Base-by-base conservation (phyloP, 2,329 filamentous ascomycete genomes). In the Arthrobotrys megalospora region DNA sequence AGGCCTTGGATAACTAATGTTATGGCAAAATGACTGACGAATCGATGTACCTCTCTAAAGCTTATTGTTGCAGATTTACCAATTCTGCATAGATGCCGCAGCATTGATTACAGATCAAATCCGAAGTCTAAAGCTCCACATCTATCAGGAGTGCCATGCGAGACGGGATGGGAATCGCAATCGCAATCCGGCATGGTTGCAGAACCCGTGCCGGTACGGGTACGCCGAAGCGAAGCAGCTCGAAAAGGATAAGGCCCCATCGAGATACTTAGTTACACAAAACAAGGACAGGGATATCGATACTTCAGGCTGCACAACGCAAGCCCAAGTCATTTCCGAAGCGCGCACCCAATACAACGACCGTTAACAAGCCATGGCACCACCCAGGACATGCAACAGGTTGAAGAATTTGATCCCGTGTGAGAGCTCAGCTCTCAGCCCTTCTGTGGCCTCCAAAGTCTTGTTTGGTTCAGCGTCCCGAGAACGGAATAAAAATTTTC, bases 311-410 rank as follows among this genome's bases (percentile, higher is more conserved):
- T 53, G 50, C 50, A 53, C 50, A 34, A 34, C 50, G 50, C 50
- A 53, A 24, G 50, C 50, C 50, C 14, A 34, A 16, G 14, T 36
- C 14, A 53, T 36, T 34, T 53, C 50, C 50, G 50, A 53, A 53
- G 50, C 34, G 50, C 50, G 50, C 28, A 16, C 12, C 8, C 36
- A 12, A 38, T 38, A 6, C 6, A 38, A 38, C 7, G 12, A 12
- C 36, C 36, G 12, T 38, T 10, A 2, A 38, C 36, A 10, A 38
- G 36, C 8, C 36, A 10, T 10, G 8, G 36, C 36, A 38, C 24
- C 50, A 53, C 34, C 28, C n/a, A 53, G 24, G 16, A 24, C n/a
- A 14, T 19, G 12, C 8, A 38, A 34, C 14, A 53, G 11, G 19
- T 1, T 52, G 32, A 34, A 53, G 28, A 34, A n/a, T 16, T 34